phyloP scores from a whole-genome alignment of 169 alveolate species.

The Babesia ovis region DNA sequence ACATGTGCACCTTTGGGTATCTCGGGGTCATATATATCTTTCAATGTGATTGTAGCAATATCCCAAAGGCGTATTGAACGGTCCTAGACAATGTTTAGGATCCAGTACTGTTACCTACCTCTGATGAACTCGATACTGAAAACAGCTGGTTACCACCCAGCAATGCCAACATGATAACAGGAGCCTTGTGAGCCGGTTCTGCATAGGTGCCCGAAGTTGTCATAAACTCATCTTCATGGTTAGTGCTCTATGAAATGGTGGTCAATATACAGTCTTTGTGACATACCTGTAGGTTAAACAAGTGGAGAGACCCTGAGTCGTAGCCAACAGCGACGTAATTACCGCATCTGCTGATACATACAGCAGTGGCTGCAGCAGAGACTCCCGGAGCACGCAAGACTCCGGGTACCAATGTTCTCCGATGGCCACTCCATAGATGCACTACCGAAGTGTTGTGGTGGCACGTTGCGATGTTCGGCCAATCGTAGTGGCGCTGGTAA shows the following conservation, averaged over 20 bases:
- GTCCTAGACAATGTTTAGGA: conserved; percentile 11
- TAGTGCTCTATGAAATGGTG: conserved; percentile 42
- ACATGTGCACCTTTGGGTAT: conserved; percentile 38
- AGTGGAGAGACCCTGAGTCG: conserved; percentile 85
- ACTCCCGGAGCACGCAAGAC: conserved; percentile 29
- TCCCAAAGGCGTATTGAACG: conserved; percentile 52
- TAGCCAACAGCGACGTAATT: conserved; percentile 92
- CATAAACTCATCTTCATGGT: conserved; percentile 50
- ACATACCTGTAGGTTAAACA: conserved; percentile 87
- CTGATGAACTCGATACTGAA: conserved; percentile 47
- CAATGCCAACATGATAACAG: conserved; percentile 34
- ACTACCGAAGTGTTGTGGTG: conserved; percentile 74
- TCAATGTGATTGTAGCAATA: conserved; percentile 13
- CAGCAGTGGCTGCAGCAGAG: conserved; percentile 77
- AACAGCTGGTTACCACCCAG: conserved; percentile 36
- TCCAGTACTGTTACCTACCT: background rate
- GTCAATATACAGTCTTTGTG: too few species aligned
- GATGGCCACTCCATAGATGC: conserved; percentile 79
- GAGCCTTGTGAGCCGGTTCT: conserved; percentile 50
- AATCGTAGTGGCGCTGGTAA: conserved; percentile 71
- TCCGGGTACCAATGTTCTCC: conserved; percentile 20
- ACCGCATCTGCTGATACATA: conserved; percentile 90
- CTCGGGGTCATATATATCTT: conserved; percentile 53
- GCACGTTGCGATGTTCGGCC: conserved; percentile 77
- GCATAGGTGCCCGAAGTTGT: background rate